phyloP scores from a whole-genome alignment of 441 rosid species.

The Erodium moschatum region DNA sequence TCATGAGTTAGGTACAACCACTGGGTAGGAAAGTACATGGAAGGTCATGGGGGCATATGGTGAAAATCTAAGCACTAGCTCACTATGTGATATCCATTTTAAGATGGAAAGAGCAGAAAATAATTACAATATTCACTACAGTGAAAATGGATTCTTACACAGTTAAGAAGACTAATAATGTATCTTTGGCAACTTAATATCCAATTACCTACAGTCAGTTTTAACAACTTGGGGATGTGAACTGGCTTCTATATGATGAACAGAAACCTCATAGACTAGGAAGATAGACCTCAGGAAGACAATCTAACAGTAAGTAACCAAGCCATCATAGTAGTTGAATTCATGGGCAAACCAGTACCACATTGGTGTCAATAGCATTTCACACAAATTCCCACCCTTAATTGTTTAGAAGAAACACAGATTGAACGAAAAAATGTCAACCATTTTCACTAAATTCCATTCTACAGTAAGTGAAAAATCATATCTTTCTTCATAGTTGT shows the following conservation, averaged over 20 bases:
- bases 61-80: not conserved
- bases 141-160: no score
- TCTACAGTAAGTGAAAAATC: not conserved
- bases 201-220: not conserved
- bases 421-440: not conserved
- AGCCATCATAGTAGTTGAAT: not conserved
- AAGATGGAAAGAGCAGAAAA: not conserved
- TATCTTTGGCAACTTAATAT: no score
- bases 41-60: not conserved
- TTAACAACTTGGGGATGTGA: not conserved
- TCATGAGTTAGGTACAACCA: not conserved
- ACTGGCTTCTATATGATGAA: not conserved
- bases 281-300: not conserved
- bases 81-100: not conserved
- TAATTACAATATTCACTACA: not conserved
- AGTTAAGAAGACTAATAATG: no score
- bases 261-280: not conserved
- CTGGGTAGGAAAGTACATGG: not conserved
- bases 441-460: not conserved
- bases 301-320: not conserved
- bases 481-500: not conserved
- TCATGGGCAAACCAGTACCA: not conserved
- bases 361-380: not conserved
- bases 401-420: no score
- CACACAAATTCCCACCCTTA: not conserved